These are phyloP conservation scores for Coemansia sp. DNA, from an alignment of 192 early-diverging fungal species.

Conservation along the genomic window DNA sequence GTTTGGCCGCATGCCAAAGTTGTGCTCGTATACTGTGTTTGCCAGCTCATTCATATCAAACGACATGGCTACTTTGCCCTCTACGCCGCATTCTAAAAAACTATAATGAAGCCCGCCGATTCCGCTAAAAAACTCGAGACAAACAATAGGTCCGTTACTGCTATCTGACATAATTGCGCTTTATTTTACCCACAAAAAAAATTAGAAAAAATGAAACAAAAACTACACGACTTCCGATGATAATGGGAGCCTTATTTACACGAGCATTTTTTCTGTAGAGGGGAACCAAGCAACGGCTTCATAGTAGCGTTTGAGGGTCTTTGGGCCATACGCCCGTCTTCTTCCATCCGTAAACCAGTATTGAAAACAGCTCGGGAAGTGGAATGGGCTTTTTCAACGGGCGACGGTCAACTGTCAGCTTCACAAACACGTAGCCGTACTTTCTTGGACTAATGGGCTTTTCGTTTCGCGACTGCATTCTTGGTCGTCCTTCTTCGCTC, in stretches of 20 bases:
- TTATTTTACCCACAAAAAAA: no score
- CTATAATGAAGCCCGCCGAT: constrained; percentile 52
- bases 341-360: constrained; percentile 43
- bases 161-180: constrained; percentile 4
- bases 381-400: constrained; percentile 32
- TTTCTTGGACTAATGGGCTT: constrained; percentile 15
- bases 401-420: constrained; percentile 24
- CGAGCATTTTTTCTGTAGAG: no score
- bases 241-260: no score
- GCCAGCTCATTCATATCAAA: constrained; percentile 53
- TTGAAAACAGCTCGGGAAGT: constrained; percentile 27
- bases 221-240: no score
- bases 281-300: no score
- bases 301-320: constrained; percentile 1
- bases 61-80: constrained; percentile 26
- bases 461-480: neutral
- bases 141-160: constrained; percentile 13
- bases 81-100: constrained; percentile 24
- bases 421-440: constrained; percentile 28
- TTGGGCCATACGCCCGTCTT: constrained; percentile 37
- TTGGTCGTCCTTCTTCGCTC: neutral
- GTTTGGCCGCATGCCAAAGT: constrained; percentile 42
- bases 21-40: constrained; percentile 44
- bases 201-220: no score
- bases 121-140: constrained; percentile 53